phyloP scores from a whole-genome alignment of 75 land plant species.

The Pseudotsuga menziesii region DNA sequence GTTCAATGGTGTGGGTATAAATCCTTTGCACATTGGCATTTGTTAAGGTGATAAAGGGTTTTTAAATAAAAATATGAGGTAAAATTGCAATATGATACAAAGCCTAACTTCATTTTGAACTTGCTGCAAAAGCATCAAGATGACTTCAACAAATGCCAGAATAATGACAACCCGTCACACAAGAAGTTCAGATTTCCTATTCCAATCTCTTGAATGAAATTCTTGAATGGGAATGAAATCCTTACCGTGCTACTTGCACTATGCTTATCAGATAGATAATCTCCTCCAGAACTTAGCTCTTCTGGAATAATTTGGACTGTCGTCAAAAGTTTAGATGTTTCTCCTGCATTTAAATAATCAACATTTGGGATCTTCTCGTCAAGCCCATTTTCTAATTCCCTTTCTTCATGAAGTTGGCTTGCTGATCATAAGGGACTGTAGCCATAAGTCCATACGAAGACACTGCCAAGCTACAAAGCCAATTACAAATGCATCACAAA shows the following conservation, averaged over 20 bases:
- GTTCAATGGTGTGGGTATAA: too few relatives aligned
- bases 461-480: constrained; percentile 55
- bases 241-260: background rate
- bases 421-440: constrained; percentile 20
- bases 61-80: too few relatives aligned
- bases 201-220: constrained; percentile 4
- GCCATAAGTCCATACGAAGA: constrained; percentile 63
- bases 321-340: background rate
- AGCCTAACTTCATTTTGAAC: too few relatives aligned
- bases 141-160: too few relatives aligned
- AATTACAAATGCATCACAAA: background rate
- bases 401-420: background rate
- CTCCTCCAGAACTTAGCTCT: background rate
- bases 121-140: too few relatives aligned
- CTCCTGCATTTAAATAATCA: constrained; percentile 4
- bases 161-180: too few relatives aligned
- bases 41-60: too few relatives aligned
- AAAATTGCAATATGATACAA: too few relatives aligned
- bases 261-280: background rate
- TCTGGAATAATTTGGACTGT: background rate
- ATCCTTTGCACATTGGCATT: too few relatives aligned
- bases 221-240: background rate
- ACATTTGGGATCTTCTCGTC: constrained; percentile 1
- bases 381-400: background rate
- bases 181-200: background rate